Conservation (phyloP, 345 rosid genomes). For the Salix koriyanagi region DNA sequence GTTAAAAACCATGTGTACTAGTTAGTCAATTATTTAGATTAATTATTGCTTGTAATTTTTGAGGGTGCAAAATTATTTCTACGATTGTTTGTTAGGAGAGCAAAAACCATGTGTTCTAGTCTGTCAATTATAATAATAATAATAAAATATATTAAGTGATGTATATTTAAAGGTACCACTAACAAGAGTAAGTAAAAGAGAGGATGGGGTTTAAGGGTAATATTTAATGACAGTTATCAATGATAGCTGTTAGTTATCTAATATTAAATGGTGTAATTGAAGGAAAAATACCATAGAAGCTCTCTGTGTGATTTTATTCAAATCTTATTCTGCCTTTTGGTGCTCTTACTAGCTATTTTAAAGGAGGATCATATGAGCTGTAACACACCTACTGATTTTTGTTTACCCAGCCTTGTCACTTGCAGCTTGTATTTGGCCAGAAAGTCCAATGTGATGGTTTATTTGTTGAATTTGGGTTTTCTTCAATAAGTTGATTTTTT, state of each 20-base stretch:
- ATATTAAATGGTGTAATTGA: background rate
- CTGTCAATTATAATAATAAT: background rate
- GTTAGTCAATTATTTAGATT: background rate
- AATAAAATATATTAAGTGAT: background rate
- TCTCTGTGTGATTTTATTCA: background rate
- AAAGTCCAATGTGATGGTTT: background rate
- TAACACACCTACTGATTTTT: background rate
- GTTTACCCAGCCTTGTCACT: background rate
- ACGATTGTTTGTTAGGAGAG: background rate
- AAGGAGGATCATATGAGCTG: background rate
- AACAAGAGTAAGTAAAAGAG: background rate
- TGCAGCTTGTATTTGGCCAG: background rate
- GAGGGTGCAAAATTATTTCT: background rate
- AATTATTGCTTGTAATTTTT: background rate
- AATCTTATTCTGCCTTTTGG: background rate
- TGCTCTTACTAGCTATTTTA: background rate
- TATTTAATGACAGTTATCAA: no score
- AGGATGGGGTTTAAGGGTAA: background rate
- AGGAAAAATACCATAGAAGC: background rate
- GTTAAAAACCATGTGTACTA: background rate
- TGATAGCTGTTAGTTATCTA: no score
- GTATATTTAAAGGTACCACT: background rate
- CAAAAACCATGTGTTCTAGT: background rate
- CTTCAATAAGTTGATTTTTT: background rate
- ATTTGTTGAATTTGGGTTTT: background rate